Evolutionary conservation across 495 filamentous ascomycete genomes (phyloP).

Genomic region (Penicillium parvum): DNA sequence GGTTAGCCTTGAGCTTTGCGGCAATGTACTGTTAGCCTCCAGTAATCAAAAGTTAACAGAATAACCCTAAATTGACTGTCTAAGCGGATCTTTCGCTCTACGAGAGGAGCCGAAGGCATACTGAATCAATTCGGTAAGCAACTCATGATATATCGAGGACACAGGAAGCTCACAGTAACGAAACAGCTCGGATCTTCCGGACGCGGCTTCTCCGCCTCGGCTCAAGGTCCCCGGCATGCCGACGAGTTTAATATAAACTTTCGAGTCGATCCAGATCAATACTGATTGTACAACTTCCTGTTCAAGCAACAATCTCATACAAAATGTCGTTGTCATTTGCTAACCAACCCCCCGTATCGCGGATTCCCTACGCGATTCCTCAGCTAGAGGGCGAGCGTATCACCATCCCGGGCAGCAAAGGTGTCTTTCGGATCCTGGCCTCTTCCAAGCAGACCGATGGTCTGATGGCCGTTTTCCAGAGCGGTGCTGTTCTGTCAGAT

Average conservation of each 20-base stretch:
- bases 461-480: slow-evolving; percentile 44
- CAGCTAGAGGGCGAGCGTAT: slow-evolving; percentile 42
- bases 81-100: too few species aligned
- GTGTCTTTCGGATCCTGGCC: slow-evolving; percentile 40
- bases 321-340: slow-evolving; percentile 27
- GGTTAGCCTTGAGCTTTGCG: too few species aligned
- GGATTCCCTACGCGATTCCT: slow-evolving; percentile 38
- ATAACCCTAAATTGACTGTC: background rate
- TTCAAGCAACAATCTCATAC: background rate
- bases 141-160: too few species aligned
- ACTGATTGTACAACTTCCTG: background rate
- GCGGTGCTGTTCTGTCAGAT: slow-evolving; percentile 37
- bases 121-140: background rate
- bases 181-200: slow-evolving; percentile 23
- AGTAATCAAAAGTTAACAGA: too few species aligned
- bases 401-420: slow-evolving; percentile 42
- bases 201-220: slow-evolving; percentile 15
- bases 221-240: slow-evolving; percentile 16
- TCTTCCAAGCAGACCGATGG: slow-evolving; percentile 43
- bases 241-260: slow-evolving; percentile 9
- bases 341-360: slow-evolving; percentile 22
- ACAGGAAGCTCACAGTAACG: background rate
- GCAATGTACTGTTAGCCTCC: too few species aligned
- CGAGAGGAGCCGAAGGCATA: too few species aligned
- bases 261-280: background rate